phyloP scores from a whole-genome alignment of 768 basidiomycete genomes.

The Boletus tomentosulus region DNA sequence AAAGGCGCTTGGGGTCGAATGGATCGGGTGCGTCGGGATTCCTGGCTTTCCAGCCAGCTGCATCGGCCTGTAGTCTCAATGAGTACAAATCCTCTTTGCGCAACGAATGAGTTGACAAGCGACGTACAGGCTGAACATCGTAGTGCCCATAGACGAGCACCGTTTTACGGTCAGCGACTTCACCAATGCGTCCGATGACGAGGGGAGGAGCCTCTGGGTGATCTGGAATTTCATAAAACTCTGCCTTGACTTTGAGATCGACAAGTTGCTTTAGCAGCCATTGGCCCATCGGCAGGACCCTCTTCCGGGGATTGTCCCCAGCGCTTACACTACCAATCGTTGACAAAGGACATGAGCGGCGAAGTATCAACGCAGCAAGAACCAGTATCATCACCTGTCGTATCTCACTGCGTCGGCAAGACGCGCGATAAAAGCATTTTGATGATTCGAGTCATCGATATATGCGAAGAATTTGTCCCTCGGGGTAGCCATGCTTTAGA shows the following conservation, averaged over 20 bases:
- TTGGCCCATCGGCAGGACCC: background rate
- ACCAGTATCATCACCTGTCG: background rate
- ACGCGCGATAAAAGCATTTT: background rate
- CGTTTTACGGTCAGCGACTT: slow-evolving; percentile 33
- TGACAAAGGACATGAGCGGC: background rate
- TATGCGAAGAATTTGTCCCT: background rate
- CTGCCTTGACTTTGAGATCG: background rate
- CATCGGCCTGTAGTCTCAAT: background rate
- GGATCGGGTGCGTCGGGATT: background rate
- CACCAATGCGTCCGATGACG: background rate
- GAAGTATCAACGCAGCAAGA: background rate
- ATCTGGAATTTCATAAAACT: background rate
- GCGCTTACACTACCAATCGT: background rate
- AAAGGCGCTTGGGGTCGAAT: background rate
- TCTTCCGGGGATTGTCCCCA: background rate
- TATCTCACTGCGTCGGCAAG: background rate
- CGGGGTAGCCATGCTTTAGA: background rate
- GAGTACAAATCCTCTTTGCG: background rate
- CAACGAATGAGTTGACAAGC: background rate
- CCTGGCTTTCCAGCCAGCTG: background rate
- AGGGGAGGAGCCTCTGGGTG: background rate
- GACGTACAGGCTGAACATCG: slow-evolving; percentile 80
- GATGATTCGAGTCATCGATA: background rate
- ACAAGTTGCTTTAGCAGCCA: background rate
- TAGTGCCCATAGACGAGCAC: slow-evolving; percentile 88